A percentile compares a stretch with the other conserved stretches of the same genome.
Conservation (phyloP, 2,329 filamentous ascomycete species). For the Dichotomopilus funicola region DNA sequence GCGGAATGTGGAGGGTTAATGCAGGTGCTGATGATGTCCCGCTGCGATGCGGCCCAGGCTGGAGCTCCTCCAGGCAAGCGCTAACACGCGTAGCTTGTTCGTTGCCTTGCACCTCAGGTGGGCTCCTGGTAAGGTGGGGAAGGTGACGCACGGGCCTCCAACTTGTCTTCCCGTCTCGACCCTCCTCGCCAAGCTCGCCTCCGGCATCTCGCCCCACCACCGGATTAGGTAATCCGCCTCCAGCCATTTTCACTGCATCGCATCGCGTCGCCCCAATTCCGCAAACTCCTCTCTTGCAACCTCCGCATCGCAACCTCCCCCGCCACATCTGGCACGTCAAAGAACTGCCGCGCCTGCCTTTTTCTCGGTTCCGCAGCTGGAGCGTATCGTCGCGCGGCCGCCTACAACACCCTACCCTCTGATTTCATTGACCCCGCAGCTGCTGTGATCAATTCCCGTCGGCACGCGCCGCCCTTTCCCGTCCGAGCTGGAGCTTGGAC, state of each 20-base stretch:
- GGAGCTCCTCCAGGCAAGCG: constrained; percentile 40
- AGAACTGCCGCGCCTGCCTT: not conserved
- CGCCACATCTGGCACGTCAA: not conserved
- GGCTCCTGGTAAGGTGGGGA: not conserved
- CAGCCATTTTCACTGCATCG: constrained; percentile 2
- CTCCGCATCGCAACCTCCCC: constrained; percentile 20
- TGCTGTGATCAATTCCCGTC: not conserved
- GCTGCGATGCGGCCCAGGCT: constrained; percentile 17
- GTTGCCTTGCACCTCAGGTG: constrained; percentile 19
- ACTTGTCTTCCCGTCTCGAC: not conserved
- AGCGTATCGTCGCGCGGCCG: not conserved
- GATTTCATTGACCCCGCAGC: not conserved
- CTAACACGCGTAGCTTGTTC: constrained; percentile 26
- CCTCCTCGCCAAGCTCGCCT: not conserved
- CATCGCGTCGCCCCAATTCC: constrained; percentile 10
- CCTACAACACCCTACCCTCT: not conserved
- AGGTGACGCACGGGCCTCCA: not conserved
- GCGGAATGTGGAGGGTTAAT: constrained; percentile 12
- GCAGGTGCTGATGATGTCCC: constrained; percentile 16
- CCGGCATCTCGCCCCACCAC: not conserved
- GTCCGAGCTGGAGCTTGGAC: constrained; percentile 13
- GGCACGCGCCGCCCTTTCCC: constrained; percentile 5
- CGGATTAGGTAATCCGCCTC: constrained; percentile 17
- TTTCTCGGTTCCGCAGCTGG: not conserved
- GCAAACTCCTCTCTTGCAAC: constrained; percentile 25